These are phyloP conservation scores for Carallia brachiata DNA, from an alignment of 345 rosid species.

Conservation along the genomic window DNA sequence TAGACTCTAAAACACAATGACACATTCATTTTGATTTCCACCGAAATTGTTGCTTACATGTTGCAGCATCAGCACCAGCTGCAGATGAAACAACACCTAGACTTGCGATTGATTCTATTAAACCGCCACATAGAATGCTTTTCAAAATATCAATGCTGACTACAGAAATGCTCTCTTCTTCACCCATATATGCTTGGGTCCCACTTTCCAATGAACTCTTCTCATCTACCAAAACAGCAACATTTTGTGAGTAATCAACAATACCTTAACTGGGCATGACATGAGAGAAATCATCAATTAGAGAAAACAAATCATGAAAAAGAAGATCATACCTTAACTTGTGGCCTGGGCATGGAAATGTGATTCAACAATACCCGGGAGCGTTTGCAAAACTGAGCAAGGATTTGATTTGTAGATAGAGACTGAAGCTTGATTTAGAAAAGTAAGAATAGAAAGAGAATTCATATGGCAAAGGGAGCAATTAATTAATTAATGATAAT, in stretches of 20 bases:
- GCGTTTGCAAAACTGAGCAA: too few species aligned
- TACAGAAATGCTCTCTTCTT: slow-evolving; percentile 9
- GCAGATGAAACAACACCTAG: slow-evolving; percentile 83
- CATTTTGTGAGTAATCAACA: neutral
- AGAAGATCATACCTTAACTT: too few species aligned
- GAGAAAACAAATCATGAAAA: too few species aligned
- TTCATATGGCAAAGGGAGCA: too few species aligned
- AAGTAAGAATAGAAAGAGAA: too few species aligned
- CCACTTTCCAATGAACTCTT: slow-evolving; percentile 10
- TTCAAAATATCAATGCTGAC: slow-evolving; percentile 51
- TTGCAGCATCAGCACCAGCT: slow-evolving; percentile 68
- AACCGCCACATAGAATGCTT: slow-evolving; percentile 87
- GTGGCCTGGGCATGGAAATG: too few species aligned
- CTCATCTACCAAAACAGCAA: neutral
- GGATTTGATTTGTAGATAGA: too few species aligned
- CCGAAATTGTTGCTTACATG: slow-evolving; percentile 48
- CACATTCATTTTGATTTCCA: neutral
- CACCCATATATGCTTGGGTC: slow-evolving; percentile 9
- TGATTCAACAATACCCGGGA: too few species aligned
- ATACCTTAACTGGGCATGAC: too few species aligned
- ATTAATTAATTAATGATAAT: too few species aligned
- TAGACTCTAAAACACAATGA: neutral
- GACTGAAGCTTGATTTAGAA: too few species aligned
- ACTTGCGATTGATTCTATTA: slow-evolving; percentile 72
- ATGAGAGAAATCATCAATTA: too few species aligned